Conservation (phyloP, 208 protist species). For the Wallacemonas sp. region DNA sequence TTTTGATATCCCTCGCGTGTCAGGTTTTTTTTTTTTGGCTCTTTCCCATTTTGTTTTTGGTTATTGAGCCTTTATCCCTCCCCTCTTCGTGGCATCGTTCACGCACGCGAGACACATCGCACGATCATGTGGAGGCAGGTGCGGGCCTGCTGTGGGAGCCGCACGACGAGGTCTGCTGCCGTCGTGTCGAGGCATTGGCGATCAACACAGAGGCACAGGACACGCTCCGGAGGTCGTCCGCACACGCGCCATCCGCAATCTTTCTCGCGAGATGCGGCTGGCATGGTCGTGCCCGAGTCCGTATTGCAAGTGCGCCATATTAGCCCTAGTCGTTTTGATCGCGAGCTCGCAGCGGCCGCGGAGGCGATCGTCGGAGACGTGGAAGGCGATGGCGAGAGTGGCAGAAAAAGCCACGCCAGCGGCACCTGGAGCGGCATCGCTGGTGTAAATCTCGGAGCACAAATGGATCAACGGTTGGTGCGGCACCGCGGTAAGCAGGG, state of each 20-base stretch:
- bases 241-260: not conserved
- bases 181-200: no score
- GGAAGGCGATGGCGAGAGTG: no score
- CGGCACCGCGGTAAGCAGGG: conserved; percentile 17
- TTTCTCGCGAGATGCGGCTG: conserved; percentile 18
- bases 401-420: no score
- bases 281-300: conserved; percentile 36
- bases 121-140: no score
- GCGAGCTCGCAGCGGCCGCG: conserved; percentile 17
- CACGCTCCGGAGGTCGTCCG: not conserved
- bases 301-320: conserved; percentile 18
- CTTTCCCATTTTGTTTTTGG: not conserved
- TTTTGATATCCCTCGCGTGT: not conserved
- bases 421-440: no score
- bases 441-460: conserved; percentile 22
- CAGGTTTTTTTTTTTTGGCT: not conserved
- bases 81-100: no score
- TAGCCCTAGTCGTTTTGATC: conserved; percentile 26
- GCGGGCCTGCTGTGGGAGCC: no score
- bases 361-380: conserved; percentile 21
- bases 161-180: no score
- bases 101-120: no score
- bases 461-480: conserved; percentile 24
- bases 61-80: not conserved
- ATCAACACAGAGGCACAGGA: not conserved